Evolutionary conservation across 176 grass and related monocot species (phyloP).

Genomic region (Elymus sibiricus): DNA sequence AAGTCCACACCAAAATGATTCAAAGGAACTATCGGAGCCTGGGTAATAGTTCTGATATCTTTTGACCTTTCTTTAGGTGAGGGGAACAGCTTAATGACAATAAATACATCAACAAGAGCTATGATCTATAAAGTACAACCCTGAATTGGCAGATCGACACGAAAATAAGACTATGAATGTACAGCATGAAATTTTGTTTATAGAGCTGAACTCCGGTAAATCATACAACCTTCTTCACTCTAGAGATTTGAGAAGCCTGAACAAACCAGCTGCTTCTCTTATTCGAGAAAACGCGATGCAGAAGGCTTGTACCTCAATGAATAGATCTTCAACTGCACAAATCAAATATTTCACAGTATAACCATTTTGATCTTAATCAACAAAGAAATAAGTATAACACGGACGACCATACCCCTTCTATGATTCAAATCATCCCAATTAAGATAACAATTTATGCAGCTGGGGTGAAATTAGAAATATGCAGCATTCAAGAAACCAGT

Average conservation of each 20-base stretch:
- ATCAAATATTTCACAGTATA: not conserved
- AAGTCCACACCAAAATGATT: not conserved
- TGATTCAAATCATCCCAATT: not conserved
- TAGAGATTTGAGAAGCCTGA: conserved; percentile 87
- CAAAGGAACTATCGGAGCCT: not conserved
- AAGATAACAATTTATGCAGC: not conserved
- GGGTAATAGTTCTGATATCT: not conserved
- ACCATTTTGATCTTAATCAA: not conserved
- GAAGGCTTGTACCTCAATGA: conserved; percentile 94
- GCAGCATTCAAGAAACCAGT: not conserved
- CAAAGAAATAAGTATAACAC: not conserved
- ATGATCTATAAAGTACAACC: not conserved
- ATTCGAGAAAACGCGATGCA: conserved; percentile 91
- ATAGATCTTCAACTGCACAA: conserved; percentile 84
- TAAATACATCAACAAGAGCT: not conserved
- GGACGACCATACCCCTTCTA: not conserved
- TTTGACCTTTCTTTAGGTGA: not conserved
- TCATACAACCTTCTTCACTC: conserved; percentile 45
- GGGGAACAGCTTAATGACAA: not conserved
- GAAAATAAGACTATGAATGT: conserved; percentile 25
- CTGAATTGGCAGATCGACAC: not conserved
- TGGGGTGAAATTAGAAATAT: not conserved
- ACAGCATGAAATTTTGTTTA: conserved; percentile 15
- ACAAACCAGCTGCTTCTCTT: conserved; percentile 80
- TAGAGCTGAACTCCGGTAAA: not conserved